Evolutionary conservation across 257 asterid species (phyloP), one percentile per base, ranked within the genome.

Genomic region (Plantago major): DNA sequence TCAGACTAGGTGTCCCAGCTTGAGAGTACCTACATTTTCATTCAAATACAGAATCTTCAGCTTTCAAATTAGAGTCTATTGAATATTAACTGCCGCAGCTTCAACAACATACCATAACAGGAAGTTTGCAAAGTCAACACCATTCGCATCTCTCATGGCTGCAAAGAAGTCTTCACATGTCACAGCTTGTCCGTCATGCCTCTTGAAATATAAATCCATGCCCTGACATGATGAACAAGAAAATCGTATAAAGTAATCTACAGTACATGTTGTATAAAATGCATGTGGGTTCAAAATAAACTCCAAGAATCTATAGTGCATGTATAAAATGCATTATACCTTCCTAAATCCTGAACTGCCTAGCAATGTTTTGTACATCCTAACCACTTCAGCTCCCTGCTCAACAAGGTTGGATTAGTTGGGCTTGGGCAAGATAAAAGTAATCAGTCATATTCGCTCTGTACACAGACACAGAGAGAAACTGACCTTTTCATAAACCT

Each of bases 61-160:
- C 28, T 2, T 16, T 64, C 44, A 45, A 50, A 22, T 2, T 28
- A 60, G 52, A 14, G 33, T 33, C 48, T 11, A 56, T 51, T 54
- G 47, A 44, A 17, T 60, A 62, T 58, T 40, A 13, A 78, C 55
- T 4, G 40, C 40, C 8, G 50, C 55, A 57, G 78, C 61, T 19
- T 59, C 26, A 33, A 55, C 10, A 55, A 37, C 73, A 42, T 78
- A 93, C 99, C 97, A 93, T 65, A 76, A 70, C 79, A 93, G 81
- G 78, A 93, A 93, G 75, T 87, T 93, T 68, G 90, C 51, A 52
- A 89, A 83, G 66, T 93, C 94, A 44, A 80, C 94, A 76, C 74
- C 84, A 68, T 93, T 93, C 55, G 97, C 99, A 85, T 89, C 99
- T 73, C 94, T 79, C 99, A 93, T 93, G 63, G 99, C 95, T 56